Conservation (phyloP, 345 rosid genomes). For the Syzygium jambos region DNA sequence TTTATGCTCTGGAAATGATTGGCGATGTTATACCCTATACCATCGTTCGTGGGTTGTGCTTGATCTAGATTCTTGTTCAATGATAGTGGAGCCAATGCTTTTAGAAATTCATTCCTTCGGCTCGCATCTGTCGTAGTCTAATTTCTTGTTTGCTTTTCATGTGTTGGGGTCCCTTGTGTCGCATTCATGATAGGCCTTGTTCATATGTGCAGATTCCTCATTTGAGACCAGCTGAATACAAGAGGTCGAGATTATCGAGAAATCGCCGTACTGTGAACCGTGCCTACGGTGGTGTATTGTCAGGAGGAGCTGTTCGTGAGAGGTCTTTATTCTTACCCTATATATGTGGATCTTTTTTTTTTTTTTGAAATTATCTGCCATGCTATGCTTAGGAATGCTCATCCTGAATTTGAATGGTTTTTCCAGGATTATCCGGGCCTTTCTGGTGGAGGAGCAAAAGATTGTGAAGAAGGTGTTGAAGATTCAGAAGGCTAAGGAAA, state of each 20-base stretch:
- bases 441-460: slow-evolving; percentile 80
- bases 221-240: slow-evolving; percentile 82
- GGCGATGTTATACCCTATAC: not conserved
- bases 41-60: not conserved
- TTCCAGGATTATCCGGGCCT: slow-evolving; percentile 61
- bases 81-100: not conserved
- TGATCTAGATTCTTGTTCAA: not conserved
- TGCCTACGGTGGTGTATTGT: slow-evolving; percentile 81
- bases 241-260: slow-evolving; percentile 71
- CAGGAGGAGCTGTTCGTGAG: slow-evolving; percentile 79
- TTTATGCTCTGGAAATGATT: not conserved
- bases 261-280: slow-evolving; percentile 85
- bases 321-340: slow-evolving; percentile 28
- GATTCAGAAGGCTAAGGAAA: slow-evolving; percentile 68
- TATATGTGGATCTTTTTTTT: not conserved
- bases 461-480: slow-evolving; percentile 76
- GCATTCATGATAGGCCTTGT: not conserved
- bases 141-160: not conserved
- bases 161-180: not conserved
- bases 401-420: not conserved
- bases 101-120: not conserved
- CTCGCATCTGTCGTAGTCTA: not conserved
- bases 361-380: not conserved
- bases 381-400: not conserved
- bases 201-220: slow-evolving; percentile 57